These are phyloP conservation scores for Kwoniella pini DNA, from an alignment of 768 basidiomycete genomes.

Conservation along the genomic window DNA sequence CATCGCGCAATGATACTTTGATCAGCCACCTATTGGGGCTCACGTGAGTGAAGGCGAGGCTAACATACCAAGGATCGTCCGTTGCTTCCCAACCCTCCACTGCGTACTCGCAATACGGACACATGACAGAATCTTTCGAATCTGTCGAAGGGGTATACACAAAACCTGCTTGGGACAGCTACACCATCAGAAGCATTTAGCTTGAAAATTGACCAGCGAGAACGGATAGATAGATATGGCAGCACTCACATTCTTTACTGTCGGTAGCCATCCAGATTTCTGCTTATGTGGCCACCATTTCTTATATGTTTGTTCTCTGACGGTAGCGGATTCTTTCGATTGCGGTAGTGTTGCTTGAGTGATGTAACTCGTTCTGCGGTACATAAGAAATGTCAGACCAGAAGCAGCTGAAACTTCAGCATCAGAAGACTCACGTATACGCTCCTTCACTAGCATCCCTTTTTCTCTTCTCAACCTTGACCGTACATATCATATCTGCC, in stretches of 20 bases:
- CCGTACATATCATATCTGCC: conserved; percentile 75
- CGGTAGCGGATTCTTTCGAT: conserved; percentile 28
- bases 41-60: no score
- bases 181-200: conserved; percentile 1
- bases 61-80: conserved; percentile 80
- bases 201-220: no score
- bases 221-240: no score
- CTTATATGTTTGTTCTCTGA: conserved; percentile 39
- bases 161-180: conserved; percentile 92
- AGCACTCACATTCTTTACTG: conserved; percentile 44
- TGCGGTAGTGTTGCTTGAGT: conserved; percentile 37
- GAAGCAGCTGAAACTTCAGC: not conserved
- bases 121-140: conserved; percentile 78
- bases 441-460: conserved; percentile 23
- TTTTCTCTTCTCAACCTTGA: conserved; percentile 55
- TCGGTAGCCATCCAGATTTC: conserved; percentile 48
- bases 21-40: no score
- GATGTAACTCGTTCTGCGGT: conserved; percentile 12
- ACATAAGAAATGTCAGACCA: not conserved
- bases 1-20: not conserved
- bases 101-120: conserved; percentile 77
- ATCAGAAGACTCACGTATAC: conserved; percentile 13
- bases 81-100: conserved; percentile 83
- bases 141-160: conserved; percentile 68
- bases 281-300: conserved; percentile 54